Evolutionary conservation across 306 rosid species (phyloP).

Genomic region (Fragaria iinumae): DNA sequence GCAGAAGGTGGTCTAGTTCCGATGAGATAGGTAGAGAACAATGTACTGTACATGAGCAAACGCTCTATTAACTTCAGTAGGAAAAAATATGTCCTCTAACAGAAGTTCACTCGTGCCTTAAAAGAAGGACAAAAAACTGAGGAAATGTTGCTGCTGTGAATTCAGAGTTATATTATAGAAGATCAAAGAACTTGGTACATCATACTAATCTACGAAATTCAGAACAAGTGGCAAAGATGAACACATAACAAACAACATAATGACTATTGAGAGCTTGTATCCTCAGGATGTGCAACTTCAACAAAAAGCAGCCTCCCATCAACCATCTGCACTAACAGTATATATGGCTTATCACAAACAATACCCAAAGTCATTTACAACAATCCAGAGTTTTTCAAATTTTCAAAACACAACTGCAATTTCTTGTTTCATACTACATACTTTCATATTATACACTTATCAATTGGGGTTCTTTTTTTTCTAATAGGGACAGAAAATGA

Average conservation of each 20-base stretch:
- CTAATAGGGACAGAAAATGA: not conserved
- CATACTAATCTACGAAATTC: not conserved
- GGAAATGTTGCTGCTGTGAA: not conserved
- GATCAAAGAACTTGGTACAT: not conserved
- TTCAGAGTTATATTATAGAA: not conserved
- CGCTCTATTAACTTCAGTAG: not conserved
- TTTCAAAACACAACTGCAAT: not conserved
- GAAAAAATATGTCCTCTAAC: not conserved
- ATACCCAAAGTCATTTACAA: not conserved
- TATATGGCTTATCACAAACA: not conserved
- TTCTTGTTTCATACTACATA: not conserved
- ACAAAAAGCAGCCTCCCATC: constrained; percentile 72
- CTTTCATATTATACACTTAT: not conserved
- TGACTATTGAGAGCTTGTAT: not conserved
- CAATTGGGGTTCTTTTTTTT: not conserved
- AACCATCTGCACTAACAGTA: constrained; percentile 48
- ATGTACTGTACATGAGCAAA: not conserved
- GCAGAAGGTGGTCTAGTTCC: not conserved
- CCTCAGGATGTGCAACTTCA: constrained; percentile 48
- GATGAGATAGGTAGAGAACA: not conserved
- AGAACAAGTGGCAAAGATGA: not conserved
- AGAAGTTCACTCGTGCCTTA: not conserved
- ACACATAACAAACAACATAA: not conserved
- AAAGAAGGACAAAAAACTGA: not conserved
- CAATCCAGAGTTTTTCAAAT: not conserved